Percentiles rank a stretch among this genome's conserved stretches.
Conservation (phyloP, 768 basidiomycete species). For the Cyclocybe aegerita region DNA sequence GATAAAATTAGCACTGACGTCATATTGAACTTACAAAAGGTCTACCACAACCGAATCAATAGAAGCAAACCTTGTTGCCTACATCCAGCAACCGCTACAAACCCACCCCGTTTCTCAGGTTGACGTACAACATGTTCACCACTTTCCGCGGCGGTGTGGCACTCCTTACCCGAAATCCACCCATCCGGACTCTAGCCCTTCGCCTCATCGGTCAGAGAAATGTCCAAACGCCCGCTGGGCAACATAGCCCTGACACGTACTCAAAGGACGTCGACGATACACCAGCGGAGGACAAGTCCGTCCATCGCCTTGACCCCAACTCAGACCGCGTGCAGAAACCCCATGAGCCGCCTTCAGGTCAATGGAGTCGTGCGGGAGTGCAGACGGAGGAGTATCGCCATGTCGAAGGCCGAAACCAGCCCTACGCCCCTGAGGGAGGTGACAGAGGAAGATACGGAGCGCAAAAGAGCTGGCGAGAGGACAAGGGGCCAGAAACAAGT, state of each 20-base stretch:
- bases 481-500: slow-evolving; percentile 27
- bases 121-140: no score
- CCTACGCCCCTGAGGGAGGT: slow-evolving; percentile 29
- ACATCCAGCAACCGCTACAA: no score
- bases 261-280: slow-evolving; percentile 18
- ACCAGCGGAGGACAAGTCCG: slow-evolving; percentile 13
- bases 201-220: neutral
- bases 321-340: slow-evolving; percentile 29
- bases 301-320: slow-evolving; percentile 19
- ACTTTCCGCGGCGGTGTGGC: no score
- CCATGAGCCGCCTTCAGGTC: slow-evolving; percentile 47
- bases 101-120: no score
- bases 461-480: slow-evolving; percentile 23
- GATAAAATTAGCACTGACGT: no score
- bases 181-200: no score
- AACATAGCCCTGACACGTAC: slow-evolving; percentile 20
- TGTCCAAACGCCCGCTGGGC: slow-evolving; percentile 2
- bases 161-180: no score
- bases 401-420: slow-evolving; percentile 26
- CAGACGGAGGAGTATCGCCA: slow-evolving; percentile 34
- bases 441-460: slow-evolving; percentile 28
- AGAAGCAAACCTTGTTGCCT: no score
- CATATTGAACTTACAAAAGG: no score
- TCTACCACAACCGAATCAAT: no score
- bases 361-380: slow-evolving; percentile 41